phyloP scores from a whole-genome alignment of 495 filamentous ascomycete species.

The Xylaria telfairii region DNA sequence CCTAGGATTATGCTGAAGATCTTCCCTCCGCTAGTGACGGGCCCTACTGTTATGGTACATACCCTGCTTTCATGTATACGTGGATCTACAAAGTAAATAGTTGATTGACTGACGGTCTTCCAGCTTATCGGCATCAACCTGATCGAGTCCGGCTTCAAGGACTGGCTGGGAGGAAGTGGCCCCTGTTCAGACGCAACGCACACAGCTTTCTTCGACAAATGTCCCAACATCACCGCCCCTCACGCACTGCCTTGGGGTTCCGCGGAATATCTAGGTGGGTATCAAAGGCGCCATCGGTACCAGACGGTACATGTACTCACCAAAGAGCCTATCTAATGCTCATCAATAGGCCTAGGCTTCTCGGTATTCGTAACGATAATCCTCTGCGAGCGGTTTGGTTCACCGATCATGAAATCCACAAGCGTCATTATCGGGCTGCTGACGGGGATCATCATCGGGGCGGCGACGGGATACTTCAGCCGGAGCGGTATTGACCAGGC shows the following conservation, averaged over 20 bases:
- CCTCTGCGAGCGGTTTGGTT: constrained; percentile 82
- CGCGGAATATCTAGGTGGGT: constrained; percentile 74
- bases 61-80: not conserved
- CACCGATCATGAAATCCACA: constrained; percentile 69
- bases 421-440: constrained; percentile 82
- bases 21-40: constrained; percentile 90
- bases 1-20: constrained; percentile 72
- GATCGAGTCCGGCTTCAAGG: constrained; percentile 76
- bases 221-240: constrained; percentile 74
- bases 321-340: not conserved
- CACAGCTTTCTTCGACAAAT: constrained; percentile 63
- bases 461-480: constrained; percentile 84
- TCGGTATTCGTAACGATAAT: constrained; percentile 90
- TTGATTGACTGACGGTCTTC: not conserved
- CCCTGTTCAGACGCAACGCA: constrained; percentile 63
- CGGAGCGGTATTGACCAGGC: constrained; percentile 68
- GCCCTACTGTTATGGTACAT: constrained; percentile 75
- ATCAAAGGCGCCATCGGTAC: not conserved
- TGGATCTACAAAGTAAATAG: not conserved
- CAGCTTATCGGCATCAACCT: constrained; percentile 70
- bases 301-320: no score
- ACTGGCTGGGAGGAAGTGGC: constrained; percentile 83
- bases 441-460: constrained; percentile 87
- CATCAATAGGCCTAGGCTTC: constrained; percentile 71
- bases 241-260: constrained; percentile 88